These are phyloP conservation scores for Fagopyrum esculentum DNA, from an alignment of 148 eudicot genomes.

Conservation along the genomic window DNA sequence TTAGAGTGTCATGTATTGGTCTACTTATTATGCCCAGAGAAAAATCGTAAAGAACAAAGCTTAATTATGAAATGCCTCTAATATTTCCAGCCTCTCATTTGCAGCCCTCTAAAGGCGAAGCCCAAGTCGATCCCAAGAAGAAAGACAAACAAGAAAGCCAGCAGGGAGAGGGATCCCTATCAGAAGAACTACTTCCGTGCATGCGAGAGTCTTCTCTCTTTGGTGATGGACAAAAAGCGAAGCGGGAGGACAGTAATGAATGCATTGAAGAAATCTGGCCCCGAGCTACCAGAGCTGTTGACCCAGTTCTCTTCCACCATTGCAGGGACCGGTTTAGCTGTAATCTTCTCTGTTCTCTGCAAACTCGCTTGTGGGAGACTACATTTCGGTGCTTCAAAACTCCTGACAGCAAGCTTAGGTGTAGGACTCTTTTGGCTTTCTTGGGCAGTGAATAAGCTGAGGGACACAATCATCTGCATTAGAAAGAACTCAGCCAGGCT, in stretches of 20 bases:
- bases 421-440: slow-evolving; percentile 82
- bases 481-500: slow-evolving; percentile 40
- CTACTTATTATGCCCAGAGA: not conserved
- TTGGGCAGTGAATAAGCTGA: slow-evolving; percentile 51
- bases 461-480: slow-evolving; percentile 47
- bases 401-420: slow-evolving; percentile 52
- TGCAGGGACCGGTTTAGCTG: slow-evolving; percentile 78
- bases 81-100: not conserved
- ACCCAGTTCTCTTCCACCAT: slow-evolving; percentile 75
- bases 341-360: slow-evolving; percentile 51
- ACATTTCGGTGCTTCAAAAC: slow-evolving; percentile 44
- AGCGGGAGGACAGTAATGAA: slow-evolving; percentile 33
- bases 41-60: not conserved
- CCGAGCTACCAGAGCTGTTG: slow-evolving; percentile 55
- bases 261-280: slow-evolving; percentile 60
- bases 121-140: slow-evolving; percentile 23
- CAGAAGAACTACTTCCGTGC: slow-evolving; percentile 45
- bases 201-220: slow-evolving; percentile 64
- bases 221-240: slow-evolving; percentile 50
- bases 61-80: not conserved
- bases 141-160: slow-evolving; percentile 22
- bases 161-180: slow-evolving; percentile 36
- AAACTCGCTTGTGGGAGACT: slow-evolving; percentile 45
- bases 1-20: not conserved
- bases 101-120: slow-evolving; percentile 1